Conservation (phyloP, 176 grass and related monocot species). For the Carex kokanica region DNA sequence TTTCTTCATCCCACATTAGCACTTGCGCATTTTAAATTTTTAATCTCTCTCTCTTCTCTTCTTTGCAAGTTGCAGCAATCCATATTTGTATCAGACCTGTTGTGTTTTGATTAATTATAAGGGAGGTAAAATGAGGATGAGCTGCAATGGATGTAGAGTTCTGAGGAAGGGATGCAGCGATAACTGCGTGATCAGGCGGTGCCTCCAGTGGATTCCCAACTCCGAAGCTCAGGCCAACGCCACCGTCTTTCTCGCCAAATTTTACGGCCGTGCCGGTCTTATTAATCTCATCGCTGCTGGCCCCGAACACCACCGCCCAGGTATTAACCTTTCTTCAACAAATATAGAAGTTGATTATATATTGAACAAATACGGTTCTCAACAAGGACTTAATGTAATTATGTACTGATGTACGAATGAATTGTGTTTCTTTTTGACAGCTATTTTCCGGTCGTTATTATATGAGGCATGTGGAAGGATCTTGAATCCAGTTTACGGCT, state of each 20-base stretch:
- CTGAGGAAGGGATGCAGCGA: constrained; percentile 38
- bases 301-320: constrained; percentile 29
- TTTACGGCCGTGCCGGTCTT: constrained; percentile 41
- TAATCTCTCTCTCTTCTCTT: neutral
- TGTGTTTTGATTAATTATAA: neutral
- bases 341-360: neutral
- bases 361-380: neutral
- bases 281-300: constrained; percentile 36
- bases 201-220: constrained; percentile 41
- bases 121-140: constrained; percentile 30
- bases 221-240: constrained; percentile 36
- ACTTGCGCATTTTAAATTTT: neutral
- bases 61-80: neutral
- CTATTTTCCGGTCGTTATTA: constrained; percentile 37
- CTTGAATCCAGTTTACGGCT: constrained; percentile 33
- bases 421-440: constrained; percentile 9
- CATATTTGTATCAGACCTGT: neutral
- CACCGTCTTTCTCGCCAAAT: constrained; percentile 47
- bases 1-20: constrained; percentile 2
- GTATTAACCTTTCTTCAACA: neutral
- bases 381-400: neutral
- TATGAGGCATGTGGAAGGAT: constrained; percentile 40
- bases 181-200: constrained; percentile 29
- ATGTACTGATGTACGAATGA: neutral
- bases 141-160: constrained; percentile 41